Evolutionary conservation across 768 basidiomycete species (phyloP).

Genomic region (Suillus spraguei): DNA sequence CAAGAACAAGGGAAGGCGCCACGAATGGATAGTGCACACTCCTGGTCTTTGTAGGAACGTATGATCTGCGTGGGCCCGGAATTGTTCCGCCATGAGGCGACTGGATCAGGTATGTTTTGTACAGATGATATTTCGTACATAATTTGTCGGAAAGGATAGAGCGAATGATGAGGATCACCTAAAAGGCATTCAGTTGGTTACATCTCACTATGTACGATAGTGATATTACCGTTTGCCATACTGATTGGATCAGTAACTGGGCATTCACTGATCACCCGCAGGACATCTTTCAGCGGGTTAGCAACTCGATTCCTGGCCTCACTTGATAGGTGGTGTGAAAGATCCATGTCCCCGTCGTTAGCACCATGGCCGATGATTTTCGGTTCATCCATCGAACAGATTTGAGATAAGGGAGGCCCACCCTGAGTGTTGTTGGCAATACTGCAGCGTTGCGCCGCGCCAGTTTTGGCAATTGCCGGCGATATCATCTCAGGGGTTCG

Average conservation of each 20-base stretch:
- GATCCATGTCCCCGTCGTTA: slow-evolving; percentile 18
- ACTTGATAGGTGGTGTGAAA: slow-evolving; percentile 37
- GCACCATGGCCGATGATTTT: background rate
- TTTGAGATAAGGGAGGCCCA: slow-evolving; percentile 9
- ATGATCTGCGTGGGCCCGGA: slow-evolving; percentile 27
- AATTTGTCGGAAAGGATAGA: slow-evolving; percentile 38
- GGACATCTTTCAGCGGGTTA: slow-evolving; percentile 40
- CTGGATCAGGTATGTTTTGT: slow-evolving; percentile 28
- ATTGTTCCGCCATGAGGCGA: slow-evolving; percentile 33
- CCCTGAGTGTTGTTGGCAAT: no score
- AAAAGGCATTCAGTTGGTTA: background rate
- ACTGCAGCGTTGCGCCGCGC: no score
- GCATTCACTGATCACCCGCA: slow-evolving; percentile 28
- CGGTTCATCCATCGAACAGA: background rate
- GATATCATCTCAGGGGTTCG: no score
- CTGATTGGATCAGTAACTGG: slow-evolving; percentile 34
- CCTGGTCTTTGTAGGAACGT: slow-evolving; percentile 26
- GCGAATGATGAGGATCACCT: slow-evolving; percentile 40
- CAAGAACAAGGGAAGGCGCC: slow-evolving; percentile 39
- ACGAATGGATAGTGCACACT: slow-evolving; percentile 30
- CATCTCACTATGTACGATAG: background rate
- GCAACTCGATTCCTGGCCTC: slow-evolving; percentile 36
- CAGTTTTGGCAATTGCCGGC: no score
- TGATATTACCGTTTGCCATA: slow-evolving; percentile 36
- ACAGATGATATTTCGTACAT: slow-evolving; percentile 38